Base-by-base conservation (phyloP, 805 yeast species). In the Saccharomycopsis fermentans region DNA sequence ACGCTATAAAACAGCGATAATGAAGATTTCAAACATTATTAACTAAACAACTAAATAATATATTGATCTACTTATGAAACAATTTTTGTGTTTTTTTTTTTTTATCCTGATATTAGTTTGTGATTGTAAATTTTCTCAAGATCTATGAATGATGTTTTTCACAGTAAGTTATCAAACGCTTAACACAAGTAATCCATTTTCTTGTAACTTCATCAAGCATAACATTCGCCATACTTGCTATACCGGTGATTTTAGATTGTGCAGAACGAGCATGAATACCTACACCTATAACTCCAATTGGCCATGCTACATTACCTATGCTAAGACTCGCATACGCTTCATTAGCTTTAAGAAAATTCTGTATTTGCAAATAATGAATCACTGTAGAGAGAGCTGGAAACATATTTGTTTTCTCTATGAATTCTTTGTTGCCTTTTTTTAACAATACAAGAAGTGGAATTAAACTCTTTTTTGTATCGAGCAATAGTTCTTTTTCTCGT, bases 241-340 rank as follows among this genome's bases (percentile, higher is more conserved):
- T 76, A 19, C 83, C 81, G 5, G 81, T 76, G 36, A 85, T 78
- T 63, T 79, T 80, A 59, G 77, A 75, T 56, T 80, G 83, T 1
- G 86, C 83, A 58, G 83, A 79, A 60, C 96, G 73, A 11, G 83
- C 84, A 68, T 89, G 96, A 59, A 90, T 87, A 54, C 94, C 90
- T 16, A 90, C 86, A 58, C 81, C 81, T 6, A 82, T 74, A 14
- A 90, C 87, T 29, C 96, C 97, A 63, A 89, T 86, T 2, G 97
- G 97, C 96, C 96, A 90, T 4, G 94, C 91, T 1, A 86, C 89
- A 64, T 88, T 87, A 1, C 96, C 97, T 17, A 90, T 84, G 66
- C 92, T 84, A 59, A 90, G 71, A 62, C 84, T 79, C 74, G 89
- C 72, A 65, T 90, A 90, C 27, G 83, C 75, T 65, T 87, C 88